Base-by-base conservation (phyloP, 192 early-diverging fungal species). In the Chytriomyces sp. region DNA sequence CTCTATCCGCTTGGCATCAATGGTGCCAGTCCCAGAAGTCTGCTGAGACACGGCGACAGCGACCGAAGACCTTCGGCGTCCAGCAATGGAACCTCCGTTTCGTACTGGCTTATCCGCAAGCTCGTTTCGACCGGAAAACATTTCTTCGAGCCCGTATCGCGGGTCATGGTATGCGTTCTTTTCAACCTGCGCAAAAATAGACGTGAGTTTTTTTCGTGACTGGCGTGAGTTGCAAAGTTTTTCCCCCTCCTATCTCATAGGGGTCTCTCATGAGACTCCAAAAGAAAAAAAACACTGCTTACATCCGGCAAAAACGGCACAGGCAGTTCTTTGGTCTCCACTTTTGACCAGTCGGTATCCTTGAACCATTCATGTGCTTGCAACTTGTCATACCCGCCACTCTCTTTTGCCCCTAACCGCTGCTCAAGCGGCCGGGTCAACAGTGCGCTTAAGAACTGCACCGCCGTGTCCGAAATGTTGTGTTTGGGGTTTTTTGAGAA, bases 261-360 rank as follows among this genome's bases (percentile, higher is more conserved):
- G 28, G 28, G 28, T 35, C 28, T 35, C 28, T 35, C 3, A 57
- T 57, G 2, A 57, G 53, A 57, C 20, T 57, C 53, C 20, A 18
- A 11, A 11, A 18, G 3, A 20, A 2, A 57, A 18, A 57, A 18
- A 57, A 57, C 0, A 20, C 53, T 57, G 85, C 86, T 87, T 87
- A 93, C 92, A 82, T 93, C 92, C 61, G 97, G 97, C 9, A 88
- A 80, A 79, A 97, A 98, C 10, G 95, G 94, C 45, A 96, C 94
- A 9, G 77, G 75, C 0, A 90, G 80, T 77, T 92, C 83, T 82
- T 92, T 94, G 16, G 83, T 75, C 45, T 92, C 91, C 43, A 97
- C 83, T 44, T 81, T 82, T n/a, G 84, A 81, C 96, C 96, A 98
- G 46, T 93, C 90, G 53, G 93, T 86, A 48, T 84, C 79, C 9